Evolutionary conservation across 805 yeast genomes (phyloP).

Genomic region (Nakazawaea laoshanensis): DNA sequence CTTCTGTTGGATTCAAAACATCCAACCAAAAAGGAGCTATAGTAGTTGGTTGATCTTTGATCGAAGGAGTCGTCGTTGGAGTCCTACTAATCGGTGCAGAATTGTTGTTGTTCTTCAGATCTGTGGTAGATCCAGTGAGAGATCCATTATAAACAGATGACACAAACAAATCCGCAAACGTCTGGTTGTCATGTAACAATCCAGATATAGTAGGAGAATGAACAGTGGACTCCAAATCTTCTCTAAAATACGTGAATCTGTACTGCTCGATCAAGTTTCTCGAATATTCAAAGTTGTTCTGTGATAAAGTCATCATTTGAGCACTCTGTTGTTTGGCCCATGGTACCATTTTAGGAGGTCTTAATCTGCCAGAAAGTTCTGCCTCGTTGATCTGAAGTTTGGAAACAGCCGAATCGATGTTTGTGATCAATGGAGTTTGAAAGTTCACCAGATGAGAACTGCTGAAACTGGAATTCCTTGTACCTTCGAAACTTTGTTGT

Average conservation of each 20-base stretch:
- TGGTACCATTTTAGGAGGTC: slow-evolving; percentile 72
- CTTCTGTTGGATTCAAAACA: slow-evolving; percentile 88
- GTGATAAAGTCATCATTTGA: neutral
- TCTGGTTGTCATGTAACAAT: slow-evolving; percentile 51
- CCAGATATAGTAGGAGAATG: slow-evolving; percentile 89
- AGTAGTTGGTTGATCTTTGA: slow-evolving; percentile 12
- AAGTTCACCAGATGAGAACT: slow-evolving; percentile 25
- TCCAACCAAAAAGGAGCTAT: slow-evolving; percentile 88
- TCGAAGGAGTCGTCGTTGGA: slow-evolving; percentile 16
- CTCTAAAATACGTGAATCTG: slow-evolving; percentile 88
- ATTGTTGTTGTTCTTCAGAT: slow-evolving; percentile 8
- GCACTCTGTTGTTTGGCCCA: slow-evolving; percentile 36
- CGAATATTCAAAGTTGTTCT: slow-evolving; percentile 7
- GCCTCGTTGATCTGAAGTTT: slow-evolving; percentile 39
- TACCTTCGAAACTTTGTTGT: slow-evolving; percentile 13
- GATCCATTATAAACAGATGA: slow-evolving; percentile 24
- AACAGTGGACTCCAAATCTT: slow-evolving; percentile 79
- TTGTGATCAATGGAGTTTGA: slow-evolving; percentile 25
- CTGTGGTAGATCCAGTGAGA: neutral
- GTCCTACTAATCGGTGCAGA: slow-evolving; percentile 9
- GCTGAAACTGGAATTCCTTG: slow-evolving; percentile 7
- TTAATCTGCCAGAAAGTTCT: slow-evolving; percentile 52
- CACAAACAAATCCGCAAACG: slow-evolving; percentile 58
- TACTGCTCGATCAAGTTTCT: slow-evolving; percentile 34
- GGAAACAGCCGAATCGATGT: slow-evolving; percentile 20